Conservation (phyloP, 169 alveolate genomes). For the Eimeria acervulina region DNA sequence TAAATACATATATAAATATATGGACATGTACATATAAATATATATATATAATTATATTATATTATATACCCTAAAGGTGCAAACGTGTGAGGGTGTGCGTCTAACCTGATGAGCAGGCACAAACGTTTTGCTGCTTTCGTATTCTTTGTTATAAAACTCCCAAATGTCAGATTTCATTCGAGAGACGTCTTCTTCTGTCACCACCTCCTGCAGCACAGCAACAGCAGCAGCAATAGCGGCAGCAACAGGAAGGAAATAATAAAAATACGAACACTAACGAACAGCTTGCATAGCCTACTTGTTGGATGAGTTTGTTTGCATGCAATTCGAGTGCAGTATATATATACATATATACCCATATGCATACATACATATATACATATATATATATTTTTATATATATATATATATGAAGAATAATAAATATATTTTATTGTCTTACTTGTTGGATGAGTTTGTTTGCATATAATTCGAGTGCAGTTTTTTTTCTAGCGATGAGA, state of each 20-base stretch:
- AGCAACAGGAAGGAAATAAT: neutral
- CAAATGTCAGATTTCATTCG: conserved; percentile 87
- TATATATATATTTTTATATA: neutral
- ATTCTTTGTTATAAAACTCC: conserved; percentile 89
- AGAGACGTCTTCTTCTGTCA: conserved; percentile 89
- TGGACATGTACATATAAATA: too few species aligned
- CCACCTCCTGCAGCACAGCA: conserved; percentile 85
- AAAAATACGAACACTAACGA: neutral
- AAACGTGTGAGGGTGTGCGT: too few species aligned
- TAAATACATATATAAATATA: too few species aligned
- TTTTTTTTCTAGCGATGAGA: conserved; percentile 90
- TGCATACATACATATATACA: neutral
- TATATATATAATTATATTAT: too few species aligned
- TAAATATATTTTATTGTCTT: neutral
- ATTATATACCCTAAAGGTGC: too few species aligned
- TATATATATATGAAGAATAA: neutral
- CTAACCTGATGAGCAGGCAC: conserved; percentile 79
- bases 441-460: conserved; percentile 88
- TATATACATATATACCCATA: neutral
- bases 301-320: too few species aligned
- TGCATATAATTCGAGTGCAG: conserved; percentile 91
- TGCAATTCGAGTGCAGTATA: too few species aligned
- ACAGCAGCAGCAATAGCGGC: neutral
- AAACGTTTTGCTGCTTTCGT: conserved; percentile 89
- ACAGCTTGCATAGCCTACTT: too few species aligned